Evolutionary conservation across 83 land plant species (phyloP), one percentile per base, ranked within the genome.

Genomic region (Diphasiastrum complanatum): DNA sequence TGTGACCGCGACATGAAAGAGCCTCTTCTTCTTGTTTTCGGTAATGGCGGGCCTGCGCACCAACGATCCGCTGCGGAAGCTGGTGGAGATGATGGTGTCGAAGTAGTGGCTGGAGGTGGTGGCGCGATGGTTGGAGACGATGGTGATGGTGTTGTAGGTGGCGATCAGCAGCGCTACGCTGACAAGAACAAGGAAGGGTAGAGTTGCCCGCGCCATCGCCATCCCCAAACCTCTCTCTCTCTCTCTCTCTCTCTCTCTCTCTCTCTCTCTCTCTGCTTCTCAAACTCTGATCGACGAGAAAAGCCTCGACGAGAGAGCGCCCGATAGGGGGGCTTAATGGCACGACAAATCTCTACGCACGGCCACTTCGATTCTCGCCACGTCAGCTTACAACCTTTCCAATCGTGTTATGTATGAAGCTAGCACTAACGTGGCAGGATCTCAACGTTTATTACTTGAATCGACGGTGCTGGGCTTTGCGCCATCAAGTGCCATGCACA

Each of bases 1-100:
- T 2, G 93, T 87, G 25, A 87, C 61, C 0, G 83, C 93, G 41
- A 87, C 85, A 68, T 87, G 93, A 62, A 69, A 87, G 4, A 49
- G 75, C 54, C 24, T 57, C 51, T 64, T 68, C 40, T 58, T 20
- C 33, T 58, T 40, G 29, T 40, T 40, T 58, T 34, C 31, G 40
- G 29, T 58, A 1, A 18, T 26, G 18, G 8, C 31, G 34, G 35
- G 38, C 38, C 54, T 28, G 16, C n/a, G 54, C 28, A 16, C 6
- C 28, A 51, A 31, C 31, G 33, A 18, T 28, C 14, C n/a, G 16
- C 54, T 33, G 8, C n/a, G 16, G 14, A 33, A 19, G 25, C 54
- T 22, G 54, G 54, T n/a, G 54, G 6, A 31, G 31, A 18, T 51
- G n/a, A 22, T 51, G 54, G 23, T 22, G 11, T 25, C 1, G 54